Percentiles rank a stretch among this genome's conserved stretches.
Conservation (phyloP, 129 eudicot genomes). For the carrot (Daucus carota) region DH1_v3.0 NC_030387.2:7919501-7920000, state of each 20-base stretch:
- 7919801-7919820: constrained; percentile 77
- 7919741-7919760: constrained; percentile 66
- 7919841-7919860: neutral
- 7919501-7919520: too few relatives aligned
- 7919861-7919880: neutral
- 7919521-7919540: too few relatives aligned
- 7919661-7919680: constrained; percentile 87
- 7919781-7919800: constrained; percentile 54
- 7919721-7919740: constrained; percentile 84
- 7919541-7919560: too few relatives aligned
- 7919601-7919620: too few relatives aligned
- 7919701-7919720: constrained; percentile 73
- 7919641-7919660: neutral
- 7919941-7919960: constrained; percentile 53
- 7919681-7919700: constrained; percentile 61
- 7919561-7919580: too few relatives aligned
- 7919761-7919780: constrained; percentile 53
- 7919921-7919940: constrained; percentile 50
- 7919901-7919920: constrained; percentile 61
- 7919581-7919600: too few relatives aligned
- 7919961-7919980: constrained; percentile 43
- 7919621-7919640: neutral
- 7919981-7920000: constrained; percentile 51
- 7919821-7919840: neutral
- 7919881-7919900: constrained; percentile 27